These are phyloP conservation scores for Coemansia sp. DNA, from an alignment of 192 early-diverging fungal species.

Conservation along the genomic window DNA sequence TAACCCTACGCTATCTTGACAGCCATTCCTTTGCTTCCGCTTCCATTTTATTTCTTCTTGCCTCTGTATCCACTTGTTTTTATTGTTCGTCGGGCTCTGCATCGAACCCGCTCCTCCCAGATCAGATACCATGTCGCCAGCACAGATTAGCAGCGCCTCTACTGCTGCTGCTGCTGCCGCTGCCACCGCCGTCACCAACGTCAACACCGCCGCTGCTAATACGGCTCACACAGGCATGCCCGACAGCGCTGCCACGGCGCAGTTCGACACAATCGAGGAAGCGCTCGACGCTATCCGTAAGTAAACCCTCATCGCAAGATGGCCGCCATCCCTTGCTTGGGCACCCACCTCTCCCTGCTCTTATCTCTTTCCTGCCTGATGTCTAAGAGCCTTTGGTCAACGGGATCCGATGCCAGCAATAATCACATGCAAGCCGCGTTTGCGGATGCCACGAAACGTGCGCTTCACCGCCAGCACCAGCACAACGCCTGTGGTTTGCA, in stretches of 20 bases:
- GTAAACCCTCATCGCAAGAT: constrained; percentile 1
- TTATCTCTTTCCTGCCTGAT: not conserved
- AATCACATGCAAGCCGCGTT: not conserved
- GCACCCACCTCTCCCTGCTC: not conserved
- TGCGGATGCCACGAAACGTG: not conserved
- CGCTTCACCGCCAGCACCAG: too few relatives aligned
- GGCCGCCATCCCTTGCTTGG: too few relatives aligned
- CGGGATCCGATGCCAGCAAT: not conserved
- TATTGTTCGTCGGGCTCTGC: not conserved
- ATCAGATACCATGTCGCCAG: constrained; percentile 2
- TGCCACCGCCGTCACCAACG: too few relatives aligned
- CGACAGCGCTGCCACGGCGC: not conserved
- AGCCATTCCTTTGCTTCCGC: not conserved
- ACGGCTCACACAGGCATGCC: not conserved
- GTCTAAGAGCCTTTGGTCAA: not conserved
- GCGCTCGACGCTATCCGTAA: constrained; percentile 48
- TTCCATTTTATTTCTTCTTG: not conserved
- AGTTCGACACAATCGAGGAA: constrained; percentile 37
- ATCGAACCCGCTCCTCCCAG: not conserved
- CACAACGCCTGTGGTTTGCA: too few relatives aligned
- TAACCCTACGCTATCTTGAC: not conserved
- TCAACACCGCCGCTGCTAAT: too few relatives aligned
- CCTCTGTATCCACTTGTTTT: too few relatives aligned
- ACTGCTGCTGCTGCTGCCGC: not conserved
- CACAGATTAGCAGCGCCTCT: not conserved